Evolutionary conservation across 2,329 filamentous ascomycete species (phyloP), one percentile per base, ranked within the genome.

Genomic region (Aspergillus cejpii): DNA sequence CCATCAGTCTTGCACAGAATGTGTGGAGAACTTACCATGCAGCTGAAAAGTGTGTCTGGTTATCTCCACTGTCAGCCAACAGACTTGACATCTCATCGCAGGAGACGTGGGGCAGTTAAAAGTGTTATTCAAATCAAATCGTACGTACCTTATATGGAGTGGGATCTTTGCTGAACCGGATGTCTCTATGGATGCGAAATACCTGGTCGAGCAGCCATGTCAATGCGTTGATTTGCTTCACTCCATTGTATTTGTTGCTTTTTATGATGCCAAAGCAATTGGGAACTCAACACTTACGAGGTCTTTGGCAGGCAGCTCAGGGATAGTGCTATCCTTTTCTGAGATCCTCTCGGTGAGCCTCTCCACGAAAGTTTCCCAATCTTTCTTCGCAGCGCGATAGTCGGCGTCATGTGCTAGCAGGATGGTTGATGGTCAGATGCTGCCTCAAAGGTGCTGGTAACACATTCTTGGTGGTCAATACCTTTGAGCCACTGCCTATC

Each of bases 151-250:
- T 94, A 73, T 94, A 95, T 0, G 90, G 89, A 2, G 87, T 92
- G 15, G 79, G 85, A 59, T 94, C 83, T 55, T 87, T 85, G 58
- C 78, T 85, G 68, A 94, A 95, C 44, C 89, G 80, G 34, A 92
- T 77, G 57, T 95, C 89, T 56, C 89, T 77, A 66, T 94, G 88
- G 47, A 95, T 92, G 49, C 89, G 83, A 63, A 91, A 94, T 38
- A 88, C 73, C 77, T 81, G 51, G 21, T 37, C 45, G 38, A 33
- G 36, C 33, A 29, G 5, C 26, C 14, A 33, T 42, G 41, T 55
- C 45, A 54, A 48, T 49, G 27, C 28, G 41, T 15, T 46, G 27
- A 33, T 24, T 38, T 45, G 10, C 27, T 42, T 27, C 21, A 12
- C 26, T 15, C 11, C 10, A 10, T 20, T 14, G 6, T 10, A 11